A percentile compares a stretch with the other conserved stretches of the same genome.
These are phyloP conservation scores for Cryphonectria parasitica DNA, from an alignment of 2,329 filamentous ascomycete species.

Conservation along the genomic window DNA sequence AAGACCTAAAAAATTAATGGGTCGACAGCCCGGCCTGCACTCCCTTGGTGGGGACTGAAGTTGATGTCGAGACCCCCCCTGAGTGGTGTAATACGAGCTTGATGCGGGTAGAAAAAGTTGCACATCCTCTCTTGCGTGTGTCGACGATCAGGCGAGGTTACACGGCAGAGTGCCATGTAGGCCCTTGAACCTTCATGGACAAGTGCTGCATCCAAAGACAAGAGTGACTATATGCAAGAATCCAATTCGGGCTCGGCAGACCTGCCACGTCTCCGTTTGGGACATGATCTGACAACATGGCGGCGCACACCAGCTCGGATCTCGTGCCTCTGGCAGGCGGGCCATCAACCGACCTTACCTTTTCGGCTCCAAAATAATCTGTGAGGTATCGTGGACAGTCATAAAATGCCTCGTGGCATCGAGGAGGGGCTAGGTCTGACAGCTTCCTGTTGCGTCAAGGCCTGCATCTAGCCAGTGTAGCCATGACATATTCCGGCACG, in stretches of 20 bases:
- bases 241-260: not conserved
- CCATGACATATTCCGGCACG: not conserved
- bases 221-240: not conserved
- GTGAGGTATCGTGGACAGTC: not conserved
- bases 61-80: not conserved
- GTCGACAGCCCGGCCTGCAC: not conserved
- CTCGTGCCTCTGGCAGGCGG: not conserved
- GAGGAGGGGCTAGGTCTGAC: not conserved
- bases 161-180: not conserved
- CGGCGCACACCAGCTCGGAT: not conserved
- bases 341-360: not conserved
- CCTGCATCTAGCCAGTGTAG: not conserved
- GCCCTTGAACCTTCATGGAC: not conserved
- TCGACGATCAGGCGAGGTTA: not conserved
- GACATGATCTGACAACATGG: not conserved
- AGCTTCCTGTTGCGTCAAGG: not conserved
- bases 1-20: not conserved
- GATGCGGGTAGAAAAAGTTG: not conserved
- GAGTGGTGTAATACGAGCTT: not conserved
- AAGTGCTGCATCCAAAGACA: not conserved
- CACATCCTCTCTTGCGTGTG: not conserved
- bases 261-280: conserved; percentile 2
- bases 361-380: not conserved
- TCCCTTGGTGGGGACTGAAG: not conserved
- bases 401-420: not conserved